Percentiles rank a stretch among this genome's conserved stretches.
Evolutionary conservation across 2,329 filamentous ascomycete genomes (phyloP).

Genomic region (Sporothrix humicola): DNA sequence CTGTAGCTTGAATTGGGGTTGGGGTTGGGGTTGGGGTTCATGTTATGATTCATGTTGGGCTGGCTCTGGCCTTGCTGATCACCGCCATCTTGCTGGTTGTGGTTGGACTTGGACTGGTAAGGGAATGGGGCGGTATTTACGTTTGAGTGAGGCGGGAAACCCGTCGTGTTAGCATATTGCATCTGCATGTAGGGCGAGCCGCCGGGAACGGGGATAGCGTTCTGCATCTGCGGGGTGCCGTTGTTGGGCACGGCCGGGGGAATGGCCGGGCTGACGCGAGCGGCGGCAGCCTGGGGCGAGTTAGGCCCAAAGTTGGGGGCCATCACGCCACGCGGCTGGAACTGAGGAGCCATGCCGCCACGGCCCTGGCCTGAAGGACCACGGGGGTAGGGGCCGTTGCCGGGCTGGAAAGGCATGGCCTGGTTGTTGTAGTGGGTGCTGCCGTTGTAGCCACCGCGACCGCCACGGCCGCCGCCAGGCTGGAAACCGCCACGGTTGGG

Average conservation of each 20-base stretch:
- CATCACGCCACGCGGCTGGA: conserved; percentile 56
- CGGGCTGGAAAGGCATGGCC: conserved; percentile 52
- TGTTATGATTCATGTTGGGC: conserved; percentile 42
- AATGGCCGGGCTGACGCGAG: conserved; percentile 68
- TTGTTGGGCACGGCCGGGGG: conserved; percentile 64
- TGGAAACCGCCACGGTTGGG: conserved; percentile 63
- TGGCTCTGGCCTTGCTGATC: conserved; percentile 40
- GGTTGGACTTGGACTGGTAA: background rate
- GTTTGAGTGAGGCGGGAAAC: conserved; percentile 37
- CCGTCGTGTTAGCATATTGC: conserved; percentile 30
- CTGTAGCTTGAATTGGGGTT: conserved; percentile 28
- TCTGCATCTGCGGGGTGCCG: conserved; percentile 71
- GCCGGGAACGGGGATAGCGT: conserved; percentile 59
- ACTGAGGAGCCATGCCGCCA: conserved; percentile 54
- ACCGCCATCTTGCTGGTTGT: conserved; percentile 2
- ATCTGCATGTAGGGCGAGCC: conserved; percentile 49
- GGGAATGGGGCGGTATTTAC: conserved; percentile 36
- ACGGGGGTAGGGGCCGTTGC: conserved; percentile 46
- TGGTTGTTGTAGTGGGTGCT: conserved; percentile 57
- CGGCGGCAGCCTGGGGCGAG: conserved; percentile 64
- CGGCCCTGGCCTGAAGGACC: conserved; percentile 56
- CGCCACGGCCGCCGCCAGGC: conserved; percentile 56
- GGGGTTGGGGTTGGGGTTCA: too few species aligned
- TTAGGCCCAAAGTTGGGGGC: conserved; percentile 52
- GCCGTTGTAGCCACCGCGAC: conserved; percentile 51